Conservation (phyloP, 345 rosid species). For the Bruguiera parviflora region DNA sequence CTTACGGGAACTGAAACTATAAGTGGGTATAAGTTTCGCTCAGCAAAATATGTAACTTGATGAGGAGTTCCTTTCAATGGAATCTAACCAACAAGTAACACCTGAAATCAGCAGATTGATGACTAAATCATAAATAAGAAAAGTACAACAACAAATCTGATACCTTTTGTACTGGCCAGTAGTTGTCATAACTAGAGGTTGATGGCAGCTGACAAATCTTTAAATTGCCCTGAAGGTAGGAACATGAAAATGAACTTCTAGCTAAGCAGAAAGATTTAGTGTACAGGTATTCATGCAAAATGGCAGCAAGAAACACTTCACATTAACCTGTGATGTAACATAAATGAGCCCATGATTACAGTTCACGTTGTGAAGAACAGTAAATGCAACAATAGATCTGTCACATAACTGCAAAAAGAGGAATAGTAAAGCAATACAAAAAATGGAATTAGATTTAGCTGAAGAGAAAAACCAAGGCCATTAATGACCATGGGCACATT, state of each 20-base stretch:
- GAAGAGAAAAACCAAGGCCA: not conserved
- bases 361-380: conserved; percentile 96
- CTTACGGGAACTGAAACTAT: conserved; percentile 92
- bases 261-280: not conserved
- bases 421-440: conserved; percentile 1
- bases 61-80: conserved; percentile 95
- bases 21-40: conserved; percentile 80
- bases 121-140: not conserved
- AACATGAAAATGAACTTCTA: conserved; percentile 15
- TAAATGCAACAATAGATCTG: conserved; percentile 88
- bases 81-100: conserved; percentile 47
- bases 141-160: not conserved
- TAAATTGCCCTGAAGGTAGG: conserved; percentile 61
- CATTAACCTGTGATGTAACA: conserved; percentile 78
- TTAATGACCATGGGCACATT: conserved; percentile 6
- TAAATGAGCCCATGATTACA: conserved; percentile 94
- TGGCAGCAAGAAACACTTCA: conserved; percentile 4
- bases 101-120: conserved; percentile 15
- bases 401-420: conserved; percentile 71
- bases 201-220: conserved; percentile 95
- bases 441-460: not conserved
- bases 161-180: conserved; percentile 98
- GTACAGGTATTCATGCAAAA: not conserved
- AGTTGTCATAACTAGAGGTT: conserved; percentile 75
- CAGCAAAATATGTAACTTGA: conserved; percentile 91